Evolutionary conservation across 2,329 filamentous ascomycete genomes (phyloP).

Genomic region (Claviceps humidiphila): DNA sequence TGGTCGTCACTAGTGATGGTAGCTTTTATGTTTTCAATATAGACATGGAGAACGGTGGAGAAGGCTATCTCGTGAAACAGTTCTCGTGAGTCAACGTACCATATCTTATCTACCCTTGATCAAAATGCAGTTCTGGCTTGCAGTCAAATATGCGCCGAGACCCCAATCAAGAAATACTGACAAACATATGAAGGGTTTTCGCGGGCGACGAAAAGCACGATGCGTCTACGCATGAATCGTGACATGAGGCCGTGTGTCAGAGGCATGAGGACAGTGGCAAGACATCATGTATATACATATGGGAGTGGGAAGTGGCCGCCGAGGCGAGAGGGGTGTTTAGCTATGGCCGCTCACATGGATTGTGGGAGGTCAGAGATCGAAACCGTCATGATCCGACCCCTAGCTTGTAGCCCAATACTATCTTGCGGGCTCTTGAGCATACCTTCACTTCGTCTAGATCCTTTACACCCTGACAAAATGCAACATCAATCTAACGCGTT

Average conservation of each 20-base stretch:
- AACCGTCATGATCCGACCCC: no score
- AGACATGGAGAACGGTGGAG: constrained; percentile 85
- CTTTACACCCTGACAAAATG: not conserved
- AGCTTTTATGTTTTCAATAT: constrained; percentile 92
- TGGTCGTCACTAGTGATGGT: constrained; percentile 95
- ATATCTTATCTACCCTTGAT: not conserved
- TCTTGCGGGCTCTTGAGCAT: no score
- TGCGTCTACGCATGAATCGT: constrained; percentile 27
- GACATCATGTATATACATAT: no score
- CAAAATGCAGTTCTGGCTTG: not conserved
- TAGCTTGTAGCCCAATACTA: no score
- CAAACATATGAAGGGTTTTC: constrained; percentile 27
- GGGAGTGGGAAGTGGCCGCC: no score
- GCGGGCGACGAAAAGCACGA: constrained; percentile 43
- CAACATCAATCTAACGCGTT: not conserved
- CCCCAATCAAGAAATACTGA: constrained; percentile 3
- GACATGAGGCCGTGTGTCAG: not conserved
- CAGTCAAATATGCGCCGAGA: not conserved
- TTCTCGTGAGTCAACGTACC: constrained; percentile 58
- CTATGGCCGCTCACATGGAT: no score
- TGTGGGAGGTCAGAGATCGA: no score
- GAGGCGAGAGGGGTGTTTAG: no score
- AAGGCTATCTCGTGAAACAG: constrained; percentile 81
- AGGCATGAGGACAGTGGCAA: no score
- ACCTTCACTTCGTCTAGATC: no score